phyloP scores from a whole-genome alignment of 257 asterid genomes.

The Ligustrum vulgare region DNA sequence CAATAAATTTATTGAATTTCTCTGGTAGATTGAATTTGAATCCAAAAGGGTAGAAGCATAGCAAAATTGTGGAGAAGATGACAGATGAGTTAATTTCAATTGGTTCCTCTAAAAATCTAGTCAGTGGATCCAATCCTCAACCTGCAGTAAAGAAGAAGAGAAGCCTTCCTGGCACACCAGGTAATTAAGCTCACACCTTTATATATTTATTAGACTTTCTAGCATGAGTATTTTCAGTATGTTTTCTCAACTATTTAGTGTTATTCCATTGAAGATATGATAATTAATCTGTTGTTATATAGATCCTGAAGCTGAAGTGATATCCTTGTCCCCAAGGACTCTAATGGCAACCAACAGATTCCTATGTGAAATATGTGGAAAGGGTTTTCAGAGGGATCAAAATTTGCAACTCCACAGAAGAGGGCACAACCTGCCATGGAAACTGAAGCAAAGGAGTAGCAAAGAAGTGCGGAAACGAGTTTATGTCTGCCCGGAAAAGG shows the following conservation, averaged over 20 bases:
- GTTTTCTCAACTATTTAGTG: background rate
- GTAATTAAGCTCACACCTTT: slow-evolving; percentile 19
- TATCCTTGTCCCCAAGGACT: slow-evolving; percentile 81
- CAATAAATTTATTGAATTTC: slow-evolving; percentile 5
- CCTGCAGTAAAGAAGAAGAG: slow-evolving; percentile 73
- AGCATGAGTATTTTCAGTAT: too few relatives aligned
- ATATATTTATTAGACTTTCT: too few relatives aligned
- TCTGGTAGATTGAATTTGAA: background rate
- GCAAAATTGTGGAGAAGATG: slow-evolving; percentile 38
- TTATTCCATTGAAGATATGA: background rate
- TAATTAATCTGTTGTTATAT: background rate
- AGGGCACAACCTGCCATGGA: slow-evolving; percentile 94
- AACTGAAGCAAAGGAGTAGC: slow-evolving; percentile 76
- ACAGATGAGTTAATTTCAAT: slow-evolving; percentile 57
- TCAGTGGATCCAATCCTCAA: slow-evolving; percentile 47
- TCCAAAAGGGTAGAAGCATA: background rate
- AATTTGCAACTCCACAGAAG: slow-evolving; percentile 86
- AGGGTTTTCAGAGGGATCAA: slow-evolving; percentile 94
- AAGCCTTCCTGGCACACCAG: slow-evolving; percentile 94
- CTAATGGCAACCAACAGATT: slow-evolving; percentile 94
- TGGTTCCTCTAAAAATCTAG: slow-evolving; percentile 37
- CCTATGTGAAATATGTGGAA: slow-evolving; percentile 83
- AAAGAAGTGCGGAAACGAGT: slow-evolving; percentile 75
- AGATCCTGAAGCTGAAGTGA: slow-evolving; percentile 96
- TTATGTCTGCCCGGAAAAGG: slow-evolving; percentile 86